A percentile compares a stretch with the other conserved stretches of the same genome.
Conservation (phyloP, 2,329 filamentous ascomycete genomes). For the Diaporthe helianthi region DNA sequence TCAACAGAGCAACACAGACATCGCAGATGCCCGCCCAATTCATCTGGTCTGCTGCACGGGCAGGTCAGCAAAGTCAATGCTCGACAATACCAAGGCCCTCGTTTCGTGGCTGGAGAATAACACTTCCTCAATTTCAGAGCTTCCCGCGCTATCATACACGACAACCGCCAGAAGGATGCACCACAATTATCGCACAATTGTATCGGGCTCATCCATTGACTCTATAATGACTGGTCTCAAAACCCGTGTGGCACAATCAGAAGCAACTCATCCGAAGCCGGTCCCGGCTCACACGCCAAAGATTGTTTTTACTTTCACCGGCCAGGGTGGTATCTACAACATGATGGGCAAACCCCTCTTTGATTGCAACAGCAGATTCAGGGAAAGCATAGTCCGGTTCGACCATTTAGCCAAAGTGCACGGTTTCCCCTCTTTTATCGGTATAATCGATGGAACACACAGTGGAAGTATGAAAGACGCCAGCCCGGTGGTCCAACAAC, state of each 20-base stretch:
- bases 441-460: conserved; percentile 52
- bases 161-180: conserved; percentile 71
- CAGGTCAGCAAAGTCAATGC: conserved; percentile 62
- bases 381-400: conserved; percentile 55
- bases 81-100: conserved; percentile 63
- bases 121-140: conserved; percentile 50
- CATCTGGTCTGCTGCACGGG: conserved; percentile 65
- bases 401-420: conserved; percentile 56
- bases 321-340: conserved; percentile 62
- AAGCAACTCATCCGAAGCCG: conserved; percentile 47
- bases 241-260: conserved; percentile 44
- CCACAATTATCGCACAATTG: conserved; percentile 61
- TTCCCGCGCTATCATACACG: conserved; percentile 69
- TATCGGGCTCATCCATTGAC: conserved; percentile 48
- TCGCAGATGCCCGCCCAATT: conserved; percentile 57
- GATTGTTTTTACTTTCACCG: conserved; percentile 61
- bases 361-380: conserved; percentile 36
- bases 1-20: conserved; percentile 29
- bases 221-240: conserved; percentile 52
- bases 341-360: conserved; percentile 53
- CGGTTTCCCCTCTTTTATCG: conserved; percentile 63
- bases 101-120: conserved; percentile 59
- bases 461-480: conserved; percentile 47
- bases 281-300: conserved; percentile 45
- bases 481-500: conserved; percentile 56